These are phyloP conservation scores for Udeniomyces megalosporus DNA, from an alignment of 768 basidiomycete genomes.

Conservation along the genomic window DNA sequence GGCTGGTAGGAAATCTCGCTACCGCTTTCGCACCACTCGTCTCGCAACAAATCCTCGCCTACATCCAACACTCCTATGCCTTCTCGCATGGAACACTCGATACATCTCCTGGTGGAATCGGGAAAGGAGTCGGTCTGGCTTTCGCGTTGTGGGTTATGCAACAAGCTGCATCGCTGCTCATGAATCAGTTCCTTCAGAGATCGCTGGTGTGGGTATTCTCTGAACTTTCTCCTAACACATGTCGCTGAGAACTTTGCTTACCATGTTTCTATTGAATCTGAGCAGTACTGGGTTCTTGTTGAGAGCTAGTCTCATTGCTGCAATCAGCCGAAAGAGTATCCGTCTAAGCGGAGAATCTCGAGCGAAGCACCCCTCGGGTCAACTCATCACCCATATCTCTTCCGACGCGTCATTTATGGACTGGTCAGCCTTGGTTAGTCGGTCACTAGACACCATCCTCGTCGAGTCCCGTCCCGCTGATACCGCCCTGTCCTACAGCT, in stretches of 20 bases:
- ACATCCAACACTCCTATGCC: constrained; percentile 40
- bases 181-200: constrained; percentile 11
- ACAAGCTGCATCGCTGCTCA: constrained; percentile 41
- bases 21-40: constrained; percentile 43
- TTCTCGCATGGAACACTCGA: constrained; percentile 31
- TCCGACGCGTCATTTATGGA: constrained; percentile 47
- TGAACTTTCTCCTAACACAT: not conserved
- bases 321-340: constrained; percentile 50
- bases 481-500: constrained; percentile 19
- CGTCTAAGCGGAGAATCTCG: constrained; percentile 48
- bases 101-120: constrained; percentile 32
- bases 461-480: too few species aligned
- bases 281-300: constrained; percentile 30
- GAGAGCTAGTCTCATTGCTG: constrained; percentile 27
- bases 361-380: constrained; percentile 43
- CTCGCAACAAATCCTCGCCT: constrained; percentile 43
- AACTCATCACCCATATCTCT: constrained; percentile 54
- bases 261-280: constrained; percentile 37
- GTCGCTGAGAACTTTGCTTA: constrained; percentile 29
- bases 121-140: constrained; percentile 53
- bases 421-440: constrained; percentile 23
- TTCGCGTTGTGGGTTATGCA: constrained; percentile 58
- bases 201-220: constrained; percentile 5
- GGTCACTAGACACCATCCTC: too few species aligned
- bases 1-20: constrained; percentile 29